Conservation (phyloP, 257 asterid species). For the Linderniella brevidens region DNA sequence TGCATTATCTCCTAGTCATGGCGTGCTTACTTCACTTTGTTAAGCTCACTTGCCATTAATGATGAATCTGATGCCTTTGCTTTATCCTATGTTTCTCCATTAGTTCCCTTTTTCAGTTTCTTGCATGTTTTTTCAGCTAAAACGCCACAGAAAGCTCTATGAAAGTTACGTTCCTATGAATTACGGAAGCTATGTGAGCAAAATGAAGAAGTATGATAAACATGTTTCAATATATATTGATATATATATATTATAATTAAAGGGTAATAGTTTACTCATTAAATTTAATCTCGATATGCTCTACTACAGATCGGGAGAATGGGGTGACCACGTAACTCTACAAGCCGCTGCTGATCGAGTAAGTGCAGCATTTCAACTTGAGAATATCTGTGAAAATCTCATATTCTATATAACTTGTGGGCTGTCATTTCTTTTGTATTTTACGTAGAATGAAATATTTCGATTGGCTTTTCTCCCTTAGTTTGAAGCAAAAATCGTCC, state of each 20-base stretch:
- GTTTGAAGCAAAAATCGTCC: slow-evolving; percentile 74
- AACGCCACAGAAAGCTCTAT: slow-evolving; percentile 46
- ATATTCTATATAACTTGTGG: not conserved
- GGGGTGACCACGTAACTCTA: slow-evolving; percentile 97
- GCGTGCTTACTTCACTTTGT: too few species aligned
- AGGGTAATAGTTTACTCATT: too few species aligned
- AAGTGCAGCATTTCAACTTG: slow-evolving; percentile 18
- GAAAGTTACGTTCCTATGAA: slow-evolving; percentile 93
- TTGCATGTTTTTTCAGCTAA: slow-evolving; percentile 44
- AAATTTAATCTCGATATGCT: too few species aligned
- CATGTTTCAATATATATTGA: not conserved
- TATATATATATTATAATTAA: too few species aligned
- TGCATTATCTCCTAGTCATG: too few species aligned
- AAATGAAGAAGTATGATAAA: slow-evolving; percentile 58
- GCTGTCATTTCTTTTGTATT: too few species aligned
- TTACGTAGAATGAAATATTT: too few species aligned
- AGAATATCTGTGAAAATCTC: too few species aligned
- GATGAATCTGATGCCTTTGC: too few species aligned
- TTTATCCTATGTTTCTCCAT: not conserved
- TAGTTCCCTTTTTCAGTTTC: slow-evolving; percentile 1
- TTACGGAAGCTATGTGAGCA: slow-evolving; percentile 60
- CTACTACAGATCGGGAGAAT: slow-evolving; percentile 52
- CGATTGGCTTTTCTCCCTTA: slow-evolving; percentile 9
- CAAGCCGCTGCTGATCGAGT: slow-evolving; percentile 98
- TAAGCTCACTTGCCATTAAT: too few species aligned